Evolutionary conservation across 2,329 filamentous ascomycete species (phyloP).

Genomic region (Cladosporium oxysporum): DNA sequence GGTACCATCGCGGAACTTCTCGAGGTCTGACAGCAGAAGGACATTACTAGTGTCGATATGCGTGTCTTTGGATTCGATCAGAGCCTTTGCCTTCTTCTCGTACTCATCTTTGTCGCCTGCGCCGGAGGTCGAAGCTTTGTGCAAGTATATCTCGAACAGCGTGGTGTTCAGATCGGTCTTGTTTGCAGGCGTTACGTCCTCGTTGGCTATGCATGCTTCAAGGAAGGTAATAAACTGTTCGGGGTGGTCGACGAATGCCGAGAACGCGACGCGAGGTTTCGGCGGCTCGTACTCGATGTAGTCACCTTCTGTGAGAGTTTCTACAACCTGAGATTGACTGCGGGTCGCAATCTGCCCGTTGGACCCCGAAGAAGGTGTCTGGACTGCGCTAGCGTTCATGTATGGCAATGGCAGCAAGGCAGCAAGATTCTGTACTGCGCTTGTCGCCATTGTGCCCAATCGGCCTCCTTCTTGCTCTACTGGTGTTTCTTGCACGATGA

Average conservation of each 20-base stretch:
- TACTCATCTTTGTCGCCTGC: constrained; percentile 72
- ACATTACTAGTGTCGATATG: constrained; percentile 95
- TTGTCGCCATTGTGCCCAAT: constrained; percentile 58
- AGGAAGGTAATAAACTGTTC: constrained; percentile 90
- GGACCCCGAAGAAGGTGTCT: constrained; percentile 48
- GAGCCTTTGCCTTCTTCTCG: constrained; percentile 85
- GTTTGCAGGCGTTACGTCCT: constrained; percentile 70
- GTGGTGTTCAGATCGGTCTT: constrained; percentile 89
- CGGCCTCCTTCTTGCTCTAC: constrained; percentile 34
- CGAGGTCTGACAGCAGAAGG: constrained; percentile 85
- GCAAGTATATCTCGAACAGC: constrained; percentile 95
- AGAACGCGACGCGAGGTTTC: constrained; percentile 85
- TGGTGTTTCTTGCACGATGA: constrained; percentile 51
- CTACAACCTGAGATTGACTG: constrained; percentile 56
- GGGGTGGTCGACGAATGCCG: constrained; percentile 91
- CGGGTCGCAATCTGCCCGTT: constrained; percentile 45
- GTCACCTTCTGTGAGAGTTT: constrained; percentile 54
- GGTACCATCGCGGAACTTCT: constrained; percentile 85
- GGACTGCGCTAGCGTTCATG: constrained; percentile 66
- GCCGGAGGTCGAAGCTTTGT: constrained; percentile 77
- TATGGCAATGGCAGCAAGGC: constrained; percentile 83
- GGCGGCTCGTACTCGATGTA: constrained; percentile 71
- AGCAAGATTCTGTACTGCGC: constrained; percentile 81
- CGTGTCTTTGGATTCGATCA: constrained; percentile 78
- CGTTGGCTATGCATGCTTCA: constrained; percentile 78